Percentiles rank a stretch among this genome's conserved stretches.
phyloP scores from a whole-genome alignment of 192 early-diverging fungal genomes.

The Pecoramyces ruminantium region DNA sequence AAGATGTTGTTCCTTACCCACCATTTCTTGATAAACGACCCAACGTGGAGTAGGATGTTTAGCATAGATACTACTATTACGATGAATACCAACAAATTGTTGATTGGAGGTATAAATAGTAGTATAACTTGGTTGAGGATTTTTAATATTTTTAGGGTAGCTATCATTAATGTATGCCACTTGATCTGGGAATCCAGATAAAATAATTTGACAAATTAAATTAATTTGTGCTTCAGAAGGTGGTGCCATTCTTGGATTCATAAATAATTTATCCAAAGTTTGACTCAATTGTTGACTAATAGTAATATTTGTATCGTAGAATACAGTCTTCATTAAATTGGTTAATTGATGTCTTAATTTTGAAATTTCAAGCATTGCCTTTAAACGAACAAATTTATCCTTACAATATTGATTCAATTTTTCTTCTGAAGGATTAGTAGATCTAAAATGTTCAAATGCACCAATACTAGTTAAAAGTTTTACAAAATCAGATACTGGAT shows the following conservation, averaged over 20 bases:
- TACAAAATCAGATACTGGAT: slow-evolving; percentile 71
- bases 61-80: slow-evolving; percentile 12
- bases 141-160: background rate
- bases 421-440: slow-evolving; percentile 11
- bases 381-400: slow-evolving; percentile 66
- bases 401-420: slow-evolving; percentile 42
- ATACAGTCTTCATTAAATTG: slow-evolving; percentile 10
- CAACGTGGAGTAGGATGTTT: slow-evolving; percentile 23
- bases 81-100: slow-evolving; percentile 10
- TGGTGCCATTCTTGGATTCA: slow-evolving; percentile 49
- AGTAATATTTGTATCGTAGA: slow-evolving; percentile 13
- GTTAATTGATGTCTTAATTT: slow-evolving; percentile 19
- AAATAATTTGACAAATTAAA: slow-evolving; percentile 68
- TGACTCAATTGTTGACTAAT: slow-evolving; percentile 42
- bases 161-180: slow-evolving; percentile 40
- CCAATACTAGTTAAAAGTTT: slow-evolving; percentile 76
- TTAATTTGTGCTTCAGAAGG: slow-evolving; percentile 31
- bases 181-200: slow-evolving; percentile 79
- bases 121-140: background rate
- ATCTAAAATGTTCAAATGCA: slow-evolving; percentile 44
- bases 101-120: background rate
- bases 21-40: slow-evolving; percentile 32
- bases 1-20: slow-evolving; percentile 24
- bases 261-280: slow-evolving; percentile 20
- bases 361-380: slow-evolving; percentile 44